Conservation (phyloP, 2,329 filamentous ascomycete genomes). For the Clonostachys sp. region DNA sequence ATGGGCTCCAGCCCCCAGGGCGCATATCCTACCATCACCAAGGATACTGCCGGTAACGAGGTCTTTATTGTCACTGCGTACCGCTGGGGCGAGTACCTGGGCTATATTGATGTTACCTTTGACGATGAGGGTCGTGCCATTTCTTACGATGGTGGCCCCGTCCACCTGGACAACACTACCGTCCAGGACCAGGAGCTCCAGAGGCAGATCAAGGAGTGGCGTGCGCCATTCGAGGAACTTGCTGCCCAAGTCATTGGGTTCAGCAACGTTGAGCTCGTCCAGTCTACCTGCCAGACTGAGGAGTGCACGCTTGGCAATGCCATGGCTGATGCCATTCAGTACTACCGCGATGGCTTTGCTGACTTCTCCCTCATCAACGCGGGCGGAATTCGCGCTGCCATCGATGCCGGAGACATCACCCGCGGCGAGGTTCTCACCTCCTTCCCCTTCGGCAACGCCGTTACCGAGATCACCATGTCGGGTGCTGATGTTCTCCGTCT, state of each 20-base stretch:
- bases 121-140: slow-evolving; percentile 56
- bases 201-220: slow-evolving; percentile 53
- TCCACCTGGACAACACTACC: slow-evolving; percentile 59
- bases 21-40: slow-evolving; percentile 58
- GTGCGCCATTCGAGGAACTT: slow-evolving; percentile 55
- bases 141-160: slow-evolving; percentile 57
- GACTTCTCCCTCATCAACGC: slow-evolving; percentile 60
- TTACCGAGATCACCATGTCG: slow-evolving; percentile 50
- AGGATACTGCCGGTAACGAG: slow-evolving; percentile 58
- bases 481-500: slow-evolving; percentile 53
- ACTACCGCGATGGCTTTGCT: slow-evolving; percentile 49
- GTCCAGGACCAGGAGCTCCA: slow-evolving; percentile 52
- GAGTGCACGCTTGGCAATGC: slow-evolving; percentile 56
- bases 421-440: slow-evolving; percentile 59
- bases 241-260: slow-evolving; percentile 51
- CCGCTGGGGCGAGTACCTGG: slow-evolving; percentile 65
- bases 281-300: slow-evolving; percentile 49
- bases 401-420: slow-evolving; percentile 57
- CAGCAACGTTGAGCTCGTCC: slow-evolving; percentile 51
- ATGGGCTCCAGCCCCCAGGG: slow-evolving; percentile 53
- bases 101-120: slow-evolving; percentile 63
- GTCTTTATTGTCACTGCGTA: slow-evolving; percentile 66
- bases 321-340: slow-evolving; percentile 55
- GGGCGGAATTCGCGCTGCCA: slow-evolving; percentile 59
- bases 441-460: slow-evolving; percentile 62